These are phyloP conservation scores for Sabuloglossum arenarium DNA, from an alignment of 495 filamentous ascomycete genomes.

Conservation along the genomic window DNA sequence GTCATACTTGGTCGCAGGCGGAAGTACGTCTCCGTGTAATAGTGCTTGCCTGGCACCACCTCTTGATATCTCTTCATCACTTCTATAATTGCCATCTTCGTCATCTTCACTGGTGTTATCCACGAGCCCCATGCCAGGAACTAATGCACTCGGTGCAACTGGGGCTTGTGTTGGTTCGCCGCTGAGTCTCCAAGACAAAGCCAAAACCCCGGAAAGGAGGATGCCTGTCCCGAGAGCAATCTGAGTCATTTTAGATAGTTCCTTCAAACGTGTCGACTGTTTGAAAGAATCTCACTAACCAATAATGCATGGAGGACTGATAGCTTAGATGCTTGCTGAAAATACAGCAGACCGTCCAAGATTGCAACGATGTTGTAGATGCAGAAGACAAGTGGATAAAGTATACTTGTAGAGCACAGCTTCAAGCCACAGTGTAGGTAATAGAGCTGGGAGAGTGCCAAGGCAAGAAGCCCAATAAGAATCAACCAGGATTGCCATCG, in stretches of 20 bases:
- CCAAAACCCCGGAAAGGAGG: constrained; percentile 70
- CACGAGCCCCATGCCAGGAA: constrained; percentile 23
- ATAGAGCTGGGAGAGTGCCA: constrained; percentile 85
- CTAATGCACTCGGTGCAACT: constrained; percentile 31
- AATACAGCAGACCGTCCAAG: constrained; percentile 92
- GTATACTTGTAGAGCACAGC: constrained; percentile 80
- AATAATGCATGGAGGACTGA: constrained; percentile 54
- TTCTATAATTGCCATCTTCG: background rate
- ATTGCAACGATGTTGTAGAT: constrained; percentile 99
- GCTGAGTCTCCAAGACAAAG: constrained; percentile 82
- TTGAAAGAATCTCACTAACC: constrained; percentile 9
- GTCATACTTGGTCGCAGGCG: background rate
- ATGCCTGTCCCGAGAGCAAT: constrained; percentile 77
- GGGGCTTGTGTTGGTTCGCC: constrained; percentile 35
- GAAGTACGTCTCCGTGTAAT: background rate
- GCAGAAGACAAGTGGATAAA: constrained; percentile 97
- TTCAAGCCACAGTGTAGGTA: constrained; percentile 88
- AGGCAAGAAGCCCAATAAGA: constrained; percentile 53
- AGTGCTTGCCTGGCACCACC: background rate
- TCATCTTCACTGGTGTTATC: constrained; percentile 9
- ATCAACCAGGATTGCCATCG: constrained; percentile 96
- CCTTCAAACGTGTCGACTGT: background rate
- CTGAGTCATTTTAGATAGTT: constrained; percentile 2
- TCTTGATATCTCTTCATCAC: background rate
- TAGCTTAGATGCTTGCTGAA: constrained; percentile 67